These are phyloP conservation scores for Euptelea pleiosperma DNA, from an alignment of 164 flowering plant species.

Conservation along the genomic window DNA sequence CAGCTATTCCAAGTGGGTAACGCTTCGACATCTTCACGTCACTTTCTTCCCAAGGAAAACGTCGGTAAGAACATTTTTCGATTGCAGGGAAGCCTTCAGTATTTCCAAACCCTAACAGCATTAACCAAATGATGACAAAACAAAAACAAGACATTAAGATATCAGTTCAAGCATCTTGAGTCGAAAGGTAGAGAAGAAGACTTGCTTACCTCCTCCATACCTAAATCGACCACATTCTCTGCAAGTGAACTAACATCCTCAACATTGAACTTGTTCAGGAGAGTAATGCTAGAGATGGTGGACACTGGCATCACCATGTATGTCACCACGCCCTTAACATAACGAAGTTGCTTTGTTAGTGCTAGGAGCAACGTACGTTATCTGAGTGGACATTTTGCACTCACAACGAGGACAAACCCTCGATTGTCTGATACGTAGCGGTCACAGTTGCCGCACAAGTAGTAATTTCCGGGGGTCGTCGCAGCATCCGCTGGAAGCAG, in stretches of 20 bases:
- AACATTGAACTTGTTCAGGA: not conserved
- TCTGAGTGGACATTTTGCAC: no score
- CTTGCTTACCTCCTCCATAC: conserved; percentile 25
- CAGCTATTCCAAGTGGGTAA: no score
- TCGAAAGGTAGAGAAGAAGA: not conserved
- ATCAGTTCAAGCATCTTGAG: not conserved
- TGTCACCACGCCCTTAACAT: not conserved
- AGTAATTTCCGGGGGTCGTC: no score
- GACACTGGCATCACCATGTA: not conserved
- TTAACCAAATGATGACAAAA: no score
- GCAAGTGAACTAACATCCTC: not conserved
- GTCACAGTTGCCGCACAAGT: no score
- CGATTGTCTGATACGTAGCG: no score
- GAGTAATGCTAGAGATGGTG: not conserved
- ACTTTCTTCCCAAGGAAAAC: conserved; percentile 4
- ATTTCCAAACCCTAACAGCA: conserved; percentile 20
- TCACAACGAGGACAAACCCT: no score
- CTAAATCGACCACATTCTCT: conserved; percentile 12
- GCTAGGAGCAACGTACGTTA: no score
- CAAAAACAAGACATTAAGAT: not conserved
- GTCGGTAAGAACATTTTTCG: conserved; percentile 14
- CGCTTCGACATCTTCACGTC: no score
- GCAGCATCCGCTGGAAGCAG: not conserved
- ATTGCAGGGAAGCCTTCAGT: conserved; percentile 10
- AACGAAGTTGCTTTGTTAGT: not conserved